Base-by-base conservation (phyloP, 371 early-diverging fungal genomes). In the Umbelopsis sp. region DNA sequence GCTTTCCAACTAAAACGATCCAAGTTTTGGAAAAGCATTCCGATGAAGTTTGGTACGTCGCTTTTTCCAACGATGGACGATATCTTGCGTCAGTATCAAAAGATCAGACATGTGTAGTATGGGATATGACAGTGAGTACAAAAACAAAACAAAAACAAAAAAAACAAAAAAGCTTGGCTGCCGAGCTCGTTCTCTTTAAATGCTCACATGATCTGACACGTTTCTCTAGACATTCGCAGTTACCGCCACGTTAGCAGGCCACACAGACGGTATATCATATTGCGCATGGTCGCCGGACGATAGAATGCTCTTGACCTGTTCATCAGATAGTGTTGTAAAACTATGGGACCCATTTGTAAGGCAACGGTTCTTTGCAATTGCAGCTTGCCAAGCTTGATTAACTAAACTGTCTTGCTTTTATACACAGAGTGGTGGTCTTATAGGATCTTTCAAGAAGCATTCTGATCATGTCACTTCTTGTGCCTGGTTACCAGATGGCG, bases 1-100 rank as follows among this genome's bases (percentile, higher is more conserved):
- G 63, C 14, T 79, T 84, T 44, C 84, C 84, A 6, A 70, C 76
- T 9, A 57, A 68, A 4, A 88, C 91, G 0, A 84, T 85, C 10
- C 86, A 89, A 50, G 79, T 90, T 3, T 77, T 97, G 8, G 79
- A 80, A 22, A 93, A 89, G 10, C 99, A 98, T 73, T 73, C 77
- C 3, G 96, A 97, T 74, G 98, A 99, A 76, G 97, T 99, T 0
- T 99, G 99, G 99, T 93, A 92, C 72, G 80, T 97, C 45, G 82
- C 90, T 3, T 97, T 97, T 73, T 96, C 97, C 5, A 90, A 93
- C 48, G 82, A 89, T 70, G 98, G 98, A 20, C 78, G 76, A 35
- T 91, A 87, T 69, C 78, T 99, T 20, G 98, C 97, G 5, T 96
- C 97, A 1, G 94, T 93, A 1, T 95, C 97, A 24, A 91, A 91